Percentiles rank a stretch among this genome's conserved stretches.
Evolutionary conservation across 306 rosid species (phyloP).

Genomic region (Rosa multiflora): DNA sequence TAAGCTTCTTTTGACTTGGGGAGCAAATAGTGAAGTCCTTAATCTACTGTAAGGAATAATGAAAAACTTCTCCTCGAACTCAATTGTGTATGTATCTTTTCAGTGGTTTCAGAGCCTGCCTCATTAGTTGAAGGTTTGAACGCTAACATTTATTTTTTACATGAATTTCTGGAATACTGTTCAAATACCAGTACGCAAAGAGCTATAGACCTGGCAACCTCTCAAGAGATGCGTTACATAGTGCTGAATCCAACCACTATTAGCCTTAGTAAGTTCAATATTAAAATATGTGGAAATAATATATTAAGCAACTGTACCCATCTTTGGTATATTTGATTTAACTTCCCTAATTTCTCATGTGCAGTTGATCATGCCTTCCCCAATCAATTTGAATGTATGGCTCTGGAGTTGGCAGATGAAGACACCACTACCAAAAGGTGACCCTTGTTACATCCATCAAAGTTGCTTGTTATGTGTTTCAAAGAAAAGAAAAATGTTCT

Average conservation of each 20-base stretch:
- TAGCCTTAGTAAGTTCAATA: constrained; percentile 31
- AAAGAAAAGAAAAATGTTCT: background rate
- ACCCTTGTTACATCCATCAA: background rate
- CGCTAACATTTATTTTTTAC: background rate
- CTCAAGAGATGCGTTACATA: constrained; percentile 45
- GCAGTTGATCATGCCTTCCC: constrained; percentile 33
- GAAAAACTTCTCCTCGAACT: background rate
- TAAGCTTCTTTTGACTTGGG: constrained; percentile 47
- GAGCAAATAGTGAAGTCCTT: constrained; percentile 42
- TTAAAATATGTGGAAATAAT: background rate
- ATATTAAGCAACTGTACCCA: background rate
- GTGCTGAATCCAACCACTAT: constrained; percentile 34
- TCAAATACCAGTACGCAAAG: constrained; percentile 37
- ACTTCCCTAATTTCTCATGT: background rate
- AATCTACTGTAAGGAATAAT: constrained; percentile 37
- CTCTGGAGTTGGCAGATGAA: constrained; percentile 26
- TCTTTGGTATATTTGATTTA: background rate
- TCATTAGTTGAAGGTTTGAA: background rate
- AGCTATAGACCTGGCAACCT: constrained; percentile 41
- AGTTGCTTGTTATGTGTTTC: background rate
- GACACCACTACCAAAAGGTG: constrained; percentile 25
- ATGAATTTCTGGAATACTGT: constrained; percentile 4
- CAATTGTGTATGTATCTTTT: background rate
- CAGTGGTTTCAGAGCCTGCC: background rate
- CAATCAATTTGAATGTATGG: constrained; percentile 11